Base-by-base conservation (phyloP, 164 flowering plant genomes). In the Stephania cephalantha region DNA sequence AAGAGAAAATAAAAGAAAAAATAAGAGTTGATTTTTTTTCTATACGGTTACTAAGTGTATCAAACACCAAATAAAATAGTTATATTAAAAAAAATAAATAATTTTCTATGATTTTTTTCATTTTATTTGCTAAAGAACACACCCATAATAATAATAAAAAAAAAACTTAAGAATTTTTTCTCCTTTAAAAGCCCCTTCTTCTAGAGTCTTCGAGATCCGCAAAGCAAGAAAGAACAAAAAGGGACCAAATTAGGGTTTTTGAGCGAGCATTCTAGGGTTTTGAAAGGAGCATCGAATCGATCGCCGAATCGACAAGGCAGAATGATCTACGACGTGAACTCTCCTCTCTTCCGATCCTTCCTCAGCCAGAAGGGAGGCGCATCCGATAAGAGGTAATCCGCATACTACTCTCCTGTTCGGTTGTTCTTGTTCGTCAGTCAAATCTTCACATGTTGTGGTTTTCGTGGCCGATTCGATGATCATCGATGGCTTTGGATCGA, bases 311-410 rank as follows among this genome's bases (percentile, higher is more conserved):
- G 64, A 58, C 5, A n/a, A 58, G 18, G 17, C 64, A 58, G 64
- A 15, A 58, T 58, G 64, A 58, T 58, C 64, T 58, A 58, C 64
- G 64, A 58, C 64, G 64, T 58, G 64, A 58, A 58, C 20, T 58
- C 64, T 12, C 64, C 64, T 58, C 64, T 58, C 64, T 58, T 58
- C 64, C 64, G 64, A 58, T 58, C 64, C 20, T 58, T 58, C 64
- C 64, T 58, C 18, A 15, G 64, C 64, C 64, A 58, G 64, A 58
- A 58, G 64, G 64, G 64, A 58, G 64, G 64, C 64, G n/a, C 64
- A 3, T 58, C 64, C 5, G 64, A 58, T 58, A 58, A 58, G 64
- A 58, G 64, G 64, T 58, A 58, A n/a, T 18, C 18, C 7, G 25
- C 25, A 4, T 58, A 18, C 5, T 58, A n/a, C 6, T 58, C 64